Conservation (phyloP, 306 rosid genomes). For the Adenanthera pavonina region DNA sequence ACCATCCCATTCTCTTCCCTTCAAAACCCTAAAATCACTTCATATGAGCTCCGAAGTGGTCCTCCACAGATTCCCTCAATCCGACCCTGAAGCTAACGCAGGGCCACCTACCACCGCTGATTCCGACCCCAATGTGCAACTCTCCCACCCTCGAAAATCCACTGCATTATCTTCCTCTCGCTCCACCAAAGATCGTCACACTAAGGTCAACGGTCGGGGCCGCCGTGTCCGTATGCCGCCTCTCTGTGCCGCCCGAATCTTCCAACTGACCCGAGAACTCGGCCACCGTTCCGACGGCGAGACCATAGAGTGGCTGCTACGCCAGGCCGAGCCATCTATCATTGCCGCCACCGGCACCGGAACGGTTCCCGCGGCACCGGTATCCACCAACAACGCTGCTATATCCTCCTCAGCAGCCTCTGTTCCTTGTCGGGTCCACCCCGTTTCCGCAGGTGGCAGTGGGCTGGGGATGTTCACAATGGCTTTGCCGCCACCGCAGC, state of each 20-base stretch:
- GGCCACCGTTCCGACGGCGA: constrained; percentile 98
- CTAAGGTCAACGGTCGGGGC: constrained; percentile 93
- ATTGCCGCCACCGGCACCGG: constrained; percentile 88
- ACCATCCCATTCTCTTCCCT: background rate
- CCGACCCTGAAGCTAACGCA: constrained; percentile 32
- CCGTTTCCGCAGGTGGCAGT: constrained; percentile 24
- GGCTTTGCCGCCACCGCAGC: constrained; percentile 42
- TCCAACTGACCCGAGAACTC: constrained; percentile 91
- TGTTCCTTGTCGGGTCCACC: constrained; percentile 50
- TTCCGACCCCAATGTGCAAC: constrained; percentile 34
- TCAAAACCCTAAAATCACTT: constrained; percentile 21
- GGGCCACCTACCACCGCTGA: constrained; percentile 31
- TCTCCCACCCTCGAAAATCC: constrained; percentile 35
- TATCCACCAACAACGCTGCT: constrained; percentile 49
- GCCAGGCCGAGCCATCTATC: constrained; percentile 86
- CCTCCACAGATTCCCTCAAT: constrained; percentile 47
- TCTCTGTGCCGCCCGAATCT: constrained; percentile 87
- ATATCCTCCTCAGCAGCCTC: constrained; percentile 45
- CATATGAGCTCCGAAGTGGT: constrained; percentile 58
- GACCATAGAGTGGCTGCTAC: constrained; percentile 95
- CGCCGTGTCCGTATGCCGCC: constrained; percentile 97
- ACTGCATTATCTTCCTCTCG: constrained; percentile 39
- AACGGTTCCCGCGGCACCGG: constrained; percentile 56
- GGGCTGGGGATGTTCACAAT: constrained; percentile 54
- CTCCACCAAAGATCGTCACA: constrained; percentile 83